Evolutionary conservation across 73 alveolate species (phyloP), one percentile per base, ranked within the genome.

Genomic region (Paraurostyla sp.): DNA sequence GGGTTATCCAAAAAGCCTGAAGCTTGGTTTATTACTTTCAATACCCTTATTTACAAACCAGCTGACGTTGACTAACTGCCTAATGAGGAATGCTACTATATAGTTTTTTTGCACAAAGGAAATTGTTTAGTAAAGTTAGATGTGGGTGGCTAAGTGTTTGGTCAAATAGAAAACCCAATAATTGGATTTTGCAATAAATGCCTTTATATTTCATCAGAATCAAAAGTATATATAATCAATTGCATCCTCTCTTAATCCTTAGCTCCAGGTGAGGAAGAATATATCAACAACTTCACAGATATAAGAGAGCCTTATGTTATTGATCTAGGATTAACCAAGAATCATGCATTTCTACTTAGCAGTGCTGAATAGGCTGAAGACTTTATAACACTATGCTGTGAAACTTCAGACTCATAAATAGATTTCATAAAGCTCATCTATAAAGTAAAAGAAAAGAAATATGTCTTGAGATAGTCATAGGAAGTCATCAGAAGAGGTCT

Each of bases 161-260:
- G 71, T 2, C n/a, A 27, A 3, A 73, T 73, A 30, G 56, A 23
- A 7, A 29, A 78, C 59, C 78, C 89, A 52, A 51, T 78, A 18
- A 36, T 78, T 7, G 89, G 89, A 4, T 51, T 33, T 22, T 78
- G 89, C 62, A 78, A 78, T 36, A 49, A 30, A 36, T 78, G 89
- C 43, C 62, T 54, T 1, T 78, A 78, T 35, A 51, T 78, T 18
- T 46, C 89, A 54, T 52, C 78, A 33, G 76, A 38, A 42, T 51
- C 62, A 16, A 22, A 46, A 23, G 40, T 50, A 7, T 35, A 20
- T 13, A 54, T 54, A 7, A 51, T 78, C 76, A 52, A 52, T 51
- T 18, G 41, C n/a, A 29, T 73, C 30, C 25, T 43, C 15, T 43
- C 71, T 13, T 43, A 27, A 20, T 4, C 41, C 6, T 35, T 73